Evolutionary conservation across 106 monocot genomes (phyloP).

Genomic region (Allium sativum): DNA sequence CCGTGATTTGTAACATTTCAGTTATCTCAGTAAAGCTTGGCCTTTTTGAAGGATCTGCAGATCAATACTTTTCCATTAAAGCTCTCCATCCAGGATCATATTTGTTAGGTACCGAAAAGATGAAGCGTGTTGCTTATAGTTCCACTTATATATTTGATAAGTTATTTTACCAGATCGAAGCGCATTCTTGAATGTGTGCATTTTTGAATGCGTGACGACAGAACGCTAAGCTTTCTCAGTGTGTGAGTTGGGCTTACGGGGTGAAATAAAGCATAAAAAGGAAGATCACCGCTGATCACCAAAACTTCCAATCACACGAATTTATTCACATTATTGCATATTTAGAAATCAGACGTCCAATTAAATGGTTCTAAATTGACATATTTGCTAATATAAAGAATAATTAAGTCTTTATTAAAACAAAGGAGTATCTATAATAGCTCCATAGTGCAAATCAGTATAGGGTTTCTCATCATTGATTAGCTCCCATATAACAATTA

Average conservation of each 20-base stretch:
- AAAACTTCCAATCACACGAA: no score
- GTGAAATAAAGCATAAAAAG: no score
- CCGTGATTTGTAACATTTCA: conserved; percentile 16
- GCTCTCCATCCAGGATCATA: conserved; percentile 44
- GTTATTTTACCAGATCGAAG: not conserved
- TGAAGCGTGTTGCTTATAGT: conserved; percentile 32
- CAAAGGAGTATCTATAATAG: conserved; percentile 56
- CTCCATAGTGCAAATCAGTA: conserved; percentile 84
- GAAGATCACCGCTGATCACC: no score
- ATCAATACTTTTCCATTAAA: conserved; percentile 31
- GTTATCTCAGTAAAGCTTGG: conserved; percentile 28
- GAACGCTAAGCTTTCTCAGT: no score
- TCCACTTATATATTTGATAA: conserved; percentile 6
- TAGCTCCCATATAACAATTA: conserved; percentile 46
- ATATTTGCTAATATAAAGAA: no score
- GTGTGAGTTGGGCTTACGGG: no score
- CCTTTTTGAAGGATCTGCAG: conserved; percentile 25
- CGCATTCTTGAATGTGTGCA: no score
- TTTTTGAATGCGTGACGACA: no score
- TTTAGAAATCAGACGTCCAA: no score
- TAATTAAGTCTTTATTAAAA: no score
- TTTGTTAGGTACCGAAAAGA: conserved; percentile 53
- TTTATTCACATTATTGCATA: no score
- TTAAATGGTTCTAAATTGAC: no score
- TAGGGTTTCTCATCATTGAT: conserved; percentile 88